Evolutionary conservation across 768 basidiomycete species (phyloP), one percentile per base, ranked within the genome.

Genomic region (Leccinum barrowsii): DNA sequence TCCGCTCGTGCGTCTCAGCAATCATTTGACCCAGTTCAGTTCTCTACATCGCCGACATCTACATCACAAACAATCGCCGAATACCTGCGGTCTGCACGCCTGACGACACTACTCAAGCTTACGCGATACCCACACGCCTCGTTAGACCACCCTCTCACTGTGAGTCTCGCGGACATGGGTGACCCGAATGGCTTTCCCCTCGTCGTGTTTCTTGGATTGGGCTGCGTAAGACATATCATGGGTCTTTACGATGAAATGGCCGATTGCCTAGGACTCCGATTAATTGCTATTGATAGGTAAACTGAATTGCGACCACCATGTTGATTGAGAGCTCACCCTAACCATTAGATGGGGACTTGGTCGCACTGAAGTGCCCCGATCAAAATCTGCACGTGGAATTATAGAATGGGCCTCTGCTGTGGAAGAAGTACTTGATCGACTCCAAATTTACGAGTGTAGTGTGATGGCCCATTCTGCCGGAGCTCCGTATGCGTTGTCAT

Each of bases 231-330:
- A 42, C 94, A 98, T 72, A 82, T 98, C 58, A 90, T 97, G 81
- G 94, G 92, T 13, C 75, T 98, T 50, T 98, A 94, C 70, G 96
- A 98, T 71, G 96, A 99, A 69, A 89, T 98, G 85, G 96, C 96
- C 4, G 85, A 87, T 59, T 89, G 87, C 57, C 74, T 96, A 58
- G 88, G 88, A 5, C 79, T 99, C 35, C 79, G 96, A 56, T 78
- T 99, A 55, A 94, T 99, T 65, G 95, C 94, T 49, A 87, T 99
- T 63, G 96, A 99, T 73, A 83, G 96, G 82, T 93, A 70, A 62
- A 80, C 73, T 40, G 26, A 40, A 51, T 30, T 13, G 13, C n/a
- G 5, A 2, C 32, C 11, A 13, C 50, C 28, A 22, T n/a, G 37
- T 42, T 10, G 28, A 60, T 51, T 32, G 42, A 28, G 54, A 63